Evolutionary conservation across 2,329 filamentous ascomycete genomes (phyloP), one percentile per base, ranked within the genome.

Genomic region (Trichoderma oligosporum): DNA sequence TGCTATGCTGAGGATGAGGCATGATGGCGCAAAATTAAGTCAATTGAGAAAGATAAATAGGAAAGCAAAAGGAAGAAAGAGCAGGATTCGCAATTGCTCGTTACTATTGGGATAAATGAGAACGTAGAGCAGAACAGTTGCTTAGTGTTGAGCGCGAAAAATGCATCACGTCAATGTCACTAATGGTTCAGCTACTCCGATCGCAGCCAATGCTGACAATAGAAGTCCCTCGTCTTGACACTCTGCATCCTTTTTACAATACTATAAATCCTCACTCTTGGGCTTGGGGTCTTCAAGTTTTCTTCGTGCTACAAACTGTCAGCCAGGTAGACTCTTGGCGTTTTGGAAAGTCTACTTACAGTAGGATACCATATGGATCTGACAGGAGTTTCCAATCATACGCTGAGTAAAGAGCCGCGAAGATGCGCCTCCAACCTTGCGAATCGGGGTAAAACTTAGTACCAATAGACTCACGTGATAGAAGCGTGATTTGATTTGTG

Each of bases 391-490:
- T n/a, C 41, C 7, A 22, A n/a, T 11, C 27, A 36, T 11, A 29
- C 9, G 36, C 18, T 33, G 11, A 31, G 11, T 11, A 31, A 5
- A 31, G 27, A 5, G 27, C 27, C 27, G 41, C 22, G 29, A 29
- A n/a, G 18, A 46, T 20, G 16, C 51, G 39, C 41, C 11, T 49
- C 31, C 1, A 33, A 7, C 4, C 51, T 9, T n/a, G n/a, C n/a
- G n/a, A n/a, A n/a, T n/a, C n/a, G n/a, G n/a, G n/a, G n/a, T n/a
- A n/a, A n/a, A n/a, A n/a, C n/a, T n/a, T n/a, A n/a, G n/a, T 16
- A 24, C 51, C 39, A 54, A 54, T 54, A 22, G 31, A 12, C 46
- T 45, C 52, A 55, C 54, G 54, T 56, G 44, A 44, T 51, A 16
- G 29, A 39, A n/a, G n/a, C 20, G 16, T 25, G 41, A 4, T 45